Conservation (phyloP, 768 basidiomycete species). For the Lactarius hengduanensis region DNA sequence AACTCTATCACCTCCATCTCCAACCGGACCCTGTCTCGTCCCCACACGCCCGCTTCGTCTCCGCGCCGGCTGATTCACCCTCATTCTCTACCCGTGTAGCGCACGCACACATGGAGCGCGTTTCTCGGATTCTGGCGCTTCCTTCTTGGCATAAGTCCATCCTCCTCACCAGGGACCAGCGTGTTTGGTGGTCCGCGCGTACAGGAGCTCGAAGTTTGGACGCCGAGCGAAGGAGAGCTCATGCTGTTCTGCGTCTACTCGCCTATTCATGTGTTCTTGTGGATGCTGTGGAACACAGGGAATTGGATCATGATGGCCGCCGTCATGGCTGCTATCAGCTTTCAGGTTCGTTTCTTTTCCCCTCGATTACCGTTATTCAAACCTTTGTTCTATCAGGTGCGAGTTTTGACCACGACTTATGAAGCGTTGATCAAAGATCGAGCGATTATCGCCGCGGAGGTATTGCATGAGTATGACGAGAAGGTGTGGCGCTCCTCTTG, state of each 20-base stretch:
- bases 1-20: constrained; percentile 65
- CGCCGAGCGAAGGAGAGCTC: constrained; percentile 68
- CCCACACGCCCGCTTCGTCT: constrained; percentile 67
- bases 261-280: constrained; percentile 69
- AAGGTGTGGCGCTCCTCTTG: constrained; percentile 47
- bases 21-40: constrained; percentile 66
- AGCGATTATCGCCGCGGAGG: constrained; percentile 71
- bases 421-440: constrained; percentile 69
- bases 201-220: constrained; percentile 80
- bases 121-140: constrained; percentile 64
- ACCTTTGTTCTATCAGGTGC: constrained; percentile 40
- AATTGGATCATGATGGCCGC: constrained; percentile 75
- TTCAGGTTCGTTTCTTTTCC: constrained; percentile 50
- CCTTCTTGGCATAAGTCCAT: constrained; percentile 57
- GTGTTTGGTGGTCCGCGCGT: constrained; percentile 40
- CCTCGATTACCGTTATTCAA: constrained; percentile 1
- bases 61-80: constrained; percentile 44
- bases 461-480: constrained; percentile 81
- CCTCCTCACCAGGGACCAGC: constrained; percentile 24
- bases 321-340: constrained; percentile 65
- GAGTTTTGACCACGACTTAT: constrained; percentile 54
- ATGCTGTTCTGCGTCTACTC: constrained; percentile 75
- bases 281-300: constrained; percentile 64
- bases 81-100: constrained; percentile 34
- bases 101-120: constrained; percentile 44